Evolutionary conservation across 2,329 filamentous ascomycete genomes (phyloP).

Genomic region (Alternaria sp.): DNA sequence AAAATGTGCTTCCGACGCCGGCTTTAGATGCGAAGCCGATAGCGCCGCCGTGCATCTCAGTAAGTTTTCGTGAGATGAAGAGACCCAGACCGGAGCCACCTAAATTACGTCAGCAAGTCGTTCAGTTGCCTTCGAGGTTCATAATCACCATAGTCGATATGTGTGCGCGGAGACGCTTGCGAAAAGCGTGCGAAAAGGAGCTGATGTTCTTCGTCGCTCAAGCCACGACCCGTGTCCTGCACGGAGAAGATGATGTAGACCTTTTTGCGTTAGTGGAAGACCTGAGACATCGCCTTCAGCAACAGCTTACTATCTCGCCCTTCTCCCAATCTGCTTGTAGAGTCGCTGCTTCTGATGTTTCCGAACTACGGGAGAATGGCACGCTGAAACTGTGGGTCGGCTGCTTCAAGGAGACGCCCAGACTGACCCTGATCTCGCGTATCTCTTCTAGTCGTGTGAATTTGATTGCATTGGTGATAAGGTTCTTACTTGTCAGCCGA

Average conservation of each 20-base stretch:
- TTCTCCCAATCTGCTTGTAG: slow-evolving; percentile 43
- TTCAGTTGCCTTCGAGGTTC: rapidly evolving
- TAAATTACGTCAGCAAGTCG: background rate
- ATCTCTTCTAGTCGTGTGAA: slow-evolving; percentile 49
- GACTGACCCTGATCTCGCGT: slow-evolving; percentile 46
- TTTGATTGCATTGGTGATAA: slow-evolving; percentile 55
- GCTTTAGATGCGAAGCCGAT: slow-evolving; percentile 36
- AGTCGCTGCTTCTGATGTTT: slow-evolving; percentile 17
- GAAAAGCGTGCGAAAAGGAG: slow-evolving; percentile 43
- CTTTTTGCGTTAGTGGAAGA: slow-evolving; percentile 14
- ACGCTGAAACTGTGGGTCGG: slow-evolving; percentile 42
- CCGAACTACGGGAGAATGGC: slow-evolving; percentile 17
- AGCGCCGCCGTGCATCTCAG: slow-evolving; percentile 40
- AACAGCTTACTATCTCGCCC: slow-evolving; percentile 21
- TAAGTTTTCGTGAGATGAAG: slow-evolving; percentile 39
- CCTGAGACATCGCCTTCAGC: background rate
- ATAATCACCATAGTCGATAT: slow-evolving; percentile 42
- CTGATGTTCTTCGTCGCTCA: slow-evolving; percentile 47
- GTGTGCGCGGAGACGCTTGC: slow-evolving; percentile 41
- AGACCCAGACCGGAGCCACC: slow-evolving; percentile 42
- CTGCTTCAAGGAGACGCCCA: slow-evolving; percentile 40
- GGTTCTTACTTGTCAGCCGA: slow-evolving; percentile 30
- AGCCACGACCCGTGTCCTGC: slow-evolving; percentile 49
- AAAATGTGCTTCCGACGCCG: slow-evolving; percentile 39
- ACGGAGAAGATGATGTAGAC: slow-evolving; percentile 49